These are phyloP conservation scores for Hypoxylon sp. DNA, from an alignment of 2,329 filamentous ascomycete genomes.

Conservation along the genomic window DNA sequence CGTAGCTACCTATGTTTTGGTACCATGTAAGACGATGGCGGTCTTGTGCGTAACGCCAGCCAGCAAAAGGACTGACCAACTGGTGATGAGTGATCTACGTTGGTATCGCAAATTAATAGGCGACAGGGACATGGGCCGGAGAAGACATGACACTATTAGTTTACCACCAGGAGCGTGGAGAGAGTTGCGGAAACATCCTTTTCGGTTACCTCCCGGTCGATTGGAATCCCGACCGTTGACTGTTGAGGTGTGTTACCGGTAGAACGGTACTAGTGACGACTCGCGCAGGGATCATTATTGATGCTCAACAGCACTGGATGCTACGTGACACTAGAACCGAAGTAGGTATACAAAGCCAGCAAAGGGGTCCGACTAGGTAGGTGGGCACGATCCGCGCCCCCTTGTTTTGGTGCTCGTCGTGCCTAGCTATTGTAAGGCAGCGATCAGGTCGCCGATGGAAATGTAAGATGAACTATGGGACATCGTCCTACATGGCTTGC, in stretches of 20 bases:
- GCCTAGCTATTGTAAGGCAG: neutral
- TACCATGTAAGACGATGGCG: conserved; percentile 9
- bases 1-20: neutral
- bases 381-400: conserved; percentile 15
- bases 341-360: conserved; percentile 5
- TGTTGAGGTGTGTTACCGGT: conserved; percentile 35
- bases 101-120: conserved; percentile 16
- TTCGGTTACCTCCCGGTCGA: conserved; percentile 35
- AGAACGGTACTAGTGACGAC: conserved; percentile 27
- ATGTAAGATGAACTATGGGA: conserved; percentile 42
- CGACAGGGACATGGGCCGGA: conserved; percentile 22
- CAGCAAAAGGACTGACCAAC: neutral
- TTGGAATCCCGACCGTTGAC: conserved; percentile 39
- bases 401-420: conserved; percentile 13
- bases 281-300: conserved; percentile 20
- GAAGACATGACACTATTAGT: neutral
- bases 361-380: neutral
- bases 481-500: conserved; percentile 35
- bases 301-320: neutral
- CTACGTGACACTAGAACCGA: conserved; percentile 1
- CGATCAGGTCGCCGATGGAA: conserved; percentile 39
- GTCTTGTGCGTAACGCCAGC: conserved; percentile 3
- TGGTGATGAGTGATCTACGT: neutral
- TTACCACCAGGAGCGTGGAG: conserved; percentile 8
- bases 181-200: conserved; percentile 10